Conservation (phyloP, 139 green algal species). For the Chlorella sp. region DNA sequence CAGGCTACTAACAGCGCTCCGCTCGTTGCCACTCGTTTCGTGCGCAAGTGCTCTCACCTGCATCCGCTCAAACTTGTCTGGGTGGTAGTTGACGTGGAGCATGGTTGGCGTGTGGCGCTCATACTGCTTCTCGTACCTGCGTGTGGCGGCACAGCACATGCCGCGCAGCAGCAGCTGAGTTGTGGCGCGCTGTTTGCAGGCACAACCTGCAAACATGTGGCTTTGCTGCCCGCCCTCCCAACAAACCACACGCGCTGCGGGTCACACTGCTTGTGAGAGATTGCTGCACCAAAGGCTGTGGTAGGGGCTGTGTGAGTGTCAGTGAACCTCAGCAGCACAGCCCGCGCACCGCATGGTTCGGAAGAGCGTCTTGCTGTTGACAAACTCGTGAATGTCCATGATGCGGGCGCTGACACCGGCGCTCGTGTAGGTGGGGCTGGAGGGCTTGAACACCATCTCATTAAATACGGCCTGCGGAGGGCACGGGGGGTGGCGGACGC, state of each 20-base stretch:
- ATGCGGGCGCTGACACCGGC: constrained; percentile 26
- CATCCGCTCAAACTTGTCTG: constrained; percentile 65
- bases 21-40: neutral
- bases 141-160: neutral
- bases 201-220: neutral
- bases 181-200: too few species aligned
- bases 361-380: constrained; percentile 58
- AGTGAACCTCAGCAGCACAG: too few species aligned
- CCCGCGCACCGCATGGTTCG: constrained; percentile 27
- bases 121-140: constrained; percentile 33
- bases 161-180: constrained; percentile 1
- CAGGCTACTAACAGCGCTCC: neutral
- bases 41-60: constrained; percentile 6
- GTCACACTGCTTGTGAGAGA: too few species aligned
- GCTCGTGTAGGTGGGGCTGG: neutral
- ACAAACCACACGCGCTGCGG: too few species aligned
- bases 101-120: constrained; percentile 40
- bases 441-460: constrained; percentile 37
- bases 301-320: too few species aligned
- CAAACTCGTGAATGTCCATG: constrained; percentile 50
- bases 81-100: constrained; percentile 76
- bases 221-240: too few species aligned
- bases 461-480: constrained; percentile 37
- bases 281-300: neutral
- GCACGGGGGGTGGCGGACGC: too few species aligned